Evolutionary conservation across 2,329 filamentous ascomycete species (phyloP).

Genomic region (Penicillium sclerotiorum): DNA sequence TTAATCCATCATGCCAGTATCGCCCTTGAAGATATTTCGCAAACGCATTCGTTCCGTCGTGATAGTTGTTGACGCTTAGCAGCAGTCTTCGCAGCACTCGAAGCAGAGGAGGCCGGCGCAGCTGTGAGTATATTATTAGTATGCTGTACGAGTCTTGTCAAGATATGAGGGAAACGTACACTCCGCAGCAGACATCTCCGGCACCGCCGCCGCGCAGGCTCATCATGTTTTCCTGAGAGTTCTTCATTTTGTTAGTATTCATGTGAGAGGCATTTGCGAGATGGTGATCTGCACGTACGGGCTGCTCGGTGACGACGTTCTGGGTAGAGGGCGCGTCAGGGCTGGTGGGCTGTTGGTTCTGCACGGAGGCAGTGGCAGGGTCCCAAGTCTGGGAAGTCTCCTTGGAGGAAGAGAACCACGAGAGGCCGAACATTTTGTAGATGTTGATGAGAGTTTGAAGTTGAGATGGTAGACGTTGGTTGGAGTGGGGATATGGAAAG

Average conservation of each 20-base stretch:
- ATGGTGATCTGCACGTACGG: conserved; percentile 22
- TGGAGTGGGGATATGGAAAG: background rate
- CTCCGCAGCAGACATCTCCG: conserved; percentile 36
- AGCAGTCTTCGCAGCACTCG: conserved; percentile 36
- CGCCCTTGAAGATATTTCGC: no score
- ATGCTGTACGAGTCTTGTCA: background rate
- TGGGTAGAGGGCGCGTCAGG: conserved; percentile 27
- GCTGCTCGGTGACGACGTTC: conserved; percentile 23
- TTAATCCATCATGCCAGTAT: no score
- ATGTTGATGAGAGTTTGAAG: background rate
- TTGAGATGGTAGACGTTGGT: no score
- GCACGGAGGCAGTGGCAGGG: conserved; percentile 23
- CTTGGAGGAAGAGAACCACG: conserved; percentile 31
- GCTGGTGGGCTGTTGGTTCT: conserved; percentile 29
- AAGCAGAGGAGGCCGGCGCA: conserved; percentile 36
- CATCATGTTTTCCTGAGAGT: conserved; percentile 24
- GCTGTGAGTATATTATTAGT: conserved; percentile 23
- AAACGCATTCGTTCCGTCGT: no score
- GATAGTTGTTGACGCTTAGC: conserved; percentile 20
- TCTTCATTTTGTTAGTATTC: conserved; percentile 8
- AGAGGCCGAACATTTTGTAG: conserved; percentile 23
- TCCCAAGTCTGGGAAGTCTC: conserved; percentile 22
- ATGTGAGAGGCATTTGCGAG: background rate
- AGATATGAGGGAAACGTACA: conserved; percentile 23
- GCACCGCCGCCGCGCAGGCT: conserved; percentile 35